Conservation (phyloP, 1,139 yeast genomes). For the Debaryomycetaceae sp. region DNA sequence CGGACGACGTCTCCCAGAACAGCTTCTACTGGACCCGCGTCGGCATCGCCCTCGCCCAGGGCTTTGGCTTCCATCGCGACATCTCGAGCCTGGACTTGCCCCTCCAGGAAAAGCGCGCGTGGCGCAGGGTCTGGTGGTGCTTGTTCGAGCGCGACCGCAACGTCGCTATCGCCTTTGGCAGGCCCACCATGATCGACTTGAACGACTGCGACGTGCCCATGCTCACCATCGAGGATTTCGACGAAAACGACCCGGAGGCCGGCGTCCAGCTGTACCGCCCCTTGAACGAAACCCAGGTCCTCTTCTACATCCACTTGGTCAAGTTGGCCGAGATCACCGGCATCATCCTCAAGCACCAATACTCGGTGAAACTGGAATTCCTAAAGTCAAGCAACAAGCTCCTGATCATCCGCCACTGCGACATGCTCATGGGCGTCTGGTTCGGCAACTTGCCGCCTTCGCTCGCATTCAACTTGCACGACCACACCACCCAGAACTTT, state of each 20-base stretch:
- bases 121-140: constrained; percentile 77
- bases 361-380: constrained; percentile 57
- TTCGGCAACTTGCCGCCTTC: constrained; percentile 58
- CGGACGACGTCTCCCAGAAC: constrained; percentile 66
- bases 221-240: constrained; percentile 56
- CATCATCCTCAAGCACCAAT: constrained; percentile 59
- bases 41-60: constrained; percentile 67
- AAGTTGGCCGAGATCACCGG: constrained; percentile 70
- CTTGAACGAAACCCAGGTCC: constrained; percentile 36
- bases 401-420: constrained; percentile 60
- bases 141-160: constrained; percentile 62
- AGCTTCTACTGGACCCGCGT: constrained; percentile 71
- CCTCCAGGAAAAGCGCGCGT: constrained; percentile 39
- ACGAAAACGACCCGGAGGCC: constrained; percentile 42
- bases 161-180: constrained; percentile 67
- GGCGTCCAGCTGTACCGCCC: constrained; percentile 35
- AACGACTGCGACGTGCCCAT: constrained; percentile 74
- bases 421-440: constrained; percentile 74
- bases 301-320: constrained; percentile 53
- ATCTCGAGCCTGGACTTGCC: constrained; percentile 23
- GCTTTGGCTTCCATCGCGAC: constrained; percentile 66
- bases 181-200: constrained; percentile 60
- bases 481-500: constrained; percentile 40
- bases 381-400: constrained; percentile 36
- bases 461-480: constrained; percentile 52